Evolutionary conservation across 23 red algal species (phyloP).

Genomic region (Gracilaria vermiculophylla): DNA sequence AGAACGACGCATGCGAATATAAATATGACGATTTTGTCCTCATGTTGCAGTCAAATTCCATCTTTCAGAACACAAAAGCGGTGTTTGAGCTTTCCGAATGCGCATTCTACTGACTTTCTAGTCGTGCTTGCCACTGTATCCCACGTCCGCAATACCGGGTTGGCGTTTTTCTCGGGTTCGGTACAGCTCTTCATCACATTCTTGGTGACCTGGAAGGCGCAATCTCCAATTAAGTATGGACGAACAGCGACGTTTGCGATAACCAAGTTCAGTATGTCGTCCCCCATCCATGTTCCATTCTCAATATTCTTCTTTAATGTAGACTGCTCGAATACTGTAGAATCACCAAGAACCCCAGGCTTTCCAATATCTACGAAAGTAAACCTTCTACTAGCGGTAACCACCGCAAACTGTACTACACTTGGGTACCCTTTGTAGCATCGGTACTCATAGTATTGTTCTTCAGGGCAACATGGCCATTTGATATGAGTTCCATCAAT

Average conservation of each 20-base stretch:
- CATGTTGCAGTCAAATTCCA: background rate
- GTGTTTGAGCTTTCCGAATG: constrained; percentile 27
- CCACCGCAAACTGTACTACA: background rate
- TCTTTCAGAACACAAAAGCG: background rate
- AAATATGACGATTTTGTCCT: background rate
- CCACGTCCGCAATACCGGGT: background rate
- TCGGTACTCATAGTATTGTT: too few relatives aligned
- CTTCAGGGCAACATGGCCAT: background rate
- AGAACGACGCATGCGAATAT: background rate
- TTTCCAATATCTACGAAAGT: background rate
- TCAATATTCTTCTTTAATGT: constrained; percentile 37
- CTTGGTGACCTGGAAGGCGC: background rate
- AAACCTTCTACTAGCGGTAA: too few relatives aligned
- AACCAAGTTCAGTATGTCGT: constrained; percentile 1
- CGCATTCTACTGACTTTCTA: constrained; percentile 11
- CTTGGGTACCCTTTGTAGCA: too few relatives aligned
- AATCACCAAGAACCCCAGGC: constrained; percentile 25
- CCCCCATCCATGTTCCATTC: background rate
- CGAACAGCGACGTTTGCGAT: background rate
- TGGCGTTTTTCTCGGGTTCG: background rate
- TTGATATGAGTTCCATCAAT: background rate
- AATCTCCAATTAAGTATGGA: constrained; percentile 28
- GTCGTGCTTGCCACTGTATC: background rate
- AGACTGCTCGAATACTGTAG: background rate
- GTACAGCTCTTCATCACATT: constrained; percentile 30